These are phyloP conservation scores for Kluyveromyces wickerhamii DNA, from an alignment of 805 yeast genomes.

Conservation along the genomic window DNA sequence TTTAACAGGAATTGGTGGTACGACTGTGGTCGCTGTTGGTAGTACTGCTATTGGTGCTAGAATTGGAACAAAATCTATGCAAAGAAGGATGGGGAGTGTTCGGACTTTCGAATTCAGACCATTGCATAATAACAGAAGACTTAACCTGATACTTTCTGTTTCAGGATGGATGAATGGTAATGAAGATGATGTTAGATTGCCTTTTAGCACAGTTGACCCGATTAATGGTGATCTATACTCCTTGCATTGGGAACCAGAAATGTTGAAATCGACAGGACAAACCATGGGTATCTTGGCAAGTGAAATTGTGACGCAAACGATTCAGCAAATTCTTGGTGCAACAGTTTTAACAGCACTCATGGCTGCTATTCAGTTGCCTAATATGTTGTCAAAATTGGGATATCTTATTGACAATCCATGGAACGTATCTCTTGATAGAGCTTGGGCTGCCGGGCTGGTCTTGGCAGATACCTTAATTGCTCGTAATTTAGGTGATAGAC, in stretches of 20 bases:
- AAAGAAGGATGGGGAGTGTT: conserved; percentile 81
- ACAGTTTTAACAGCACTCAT: conserved; percentile 83
- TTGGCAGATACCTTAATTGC: conserved; percentile 85
- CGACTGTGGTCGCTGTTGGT: conserved; percentile 86
- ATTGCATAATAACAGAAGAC: conserved; percentile 79
- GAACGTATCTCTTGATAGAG: conserved; percentile 94
- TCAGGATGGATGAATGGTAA: conserved; percentile 98
- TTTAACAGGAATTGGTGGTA: conserved; percentile 94
- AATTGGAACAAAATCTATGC: conserved; percentile 82
- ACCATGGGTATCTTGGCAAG: conserved; percentile 89
- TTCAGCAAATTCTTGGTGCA: conserved; percentile 91
- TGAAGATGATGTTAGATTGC: conserved; percentile 91
- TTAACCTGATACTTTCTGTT: conserved; percentile 79
- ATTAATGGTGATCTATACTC: conserved; percentile 95
- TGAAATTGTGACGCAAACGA: conserved; percentile 85
- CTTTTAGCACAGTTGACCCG: conserved; percentile 94
- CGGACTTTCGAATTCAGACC: conserved; percentile 92
- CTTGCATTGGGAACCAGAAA: conserved; percentile 95
- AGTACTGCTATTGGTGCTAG: conserved; percentile 88
- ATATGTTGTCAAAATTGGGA: conserved; percentile 82
- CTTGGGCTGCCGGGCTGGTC: conserved; percentile 91
- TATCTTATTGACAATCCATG: conserved; percentile 93
- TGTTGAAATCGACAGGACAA: conserved; percentile 93
- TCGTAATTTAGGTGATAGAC: conserved; percentile 85
- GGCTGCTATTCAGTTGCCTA: conserved; percentile 89